A percentile compares a stretch with the other conserved stretches of the same genome.
Conservation (phyloP, 2,329 filamentous ascomycete species). For the Alternaria gansuensis region DNA sequence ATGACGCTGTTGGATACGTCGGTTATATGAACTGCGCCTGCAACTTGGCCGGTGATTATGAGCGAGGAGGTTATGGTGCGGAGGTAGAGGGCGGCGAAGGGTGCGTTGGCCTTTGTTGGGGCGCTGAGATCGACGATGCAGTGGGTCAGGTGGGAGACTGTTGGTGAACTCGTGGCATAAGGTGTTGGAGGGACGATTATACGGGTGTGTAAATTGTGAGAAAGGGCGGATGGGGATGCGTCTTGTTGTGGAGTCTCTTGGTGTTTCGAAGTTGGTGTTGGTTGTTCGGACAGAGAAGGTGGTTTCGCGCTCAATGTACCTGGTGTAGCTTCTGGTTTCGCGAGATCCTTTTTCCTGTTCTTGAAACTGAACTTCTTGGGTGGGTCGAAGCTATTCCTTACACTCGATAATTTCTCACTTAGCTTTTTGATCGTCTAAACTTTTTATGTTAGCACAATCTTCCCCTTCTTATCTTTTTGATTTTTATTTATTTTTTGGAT, state of each 20-base stretch:
- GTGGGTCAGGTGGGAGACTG: constrained; percentile 71
- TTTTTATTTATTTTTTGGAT: constrained; percentile 73
- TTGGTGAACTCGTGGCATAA: constrained; percentile 75
- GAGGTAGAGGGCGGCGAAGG: constrained; percentile 74
- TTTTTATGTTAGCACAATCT: constrained; percentile 55
- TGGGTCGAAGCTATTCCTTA: constrained; percentile 70
- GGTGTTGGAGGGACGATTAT: constrained; percentile 78
- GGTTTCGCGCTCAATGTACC: neutral
- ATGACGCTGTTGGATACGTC: constrained; percentile 76
- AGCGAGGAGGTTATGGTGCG: constrained; percentile 75
- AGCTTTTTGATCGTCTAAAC: constrained; percentile 78
- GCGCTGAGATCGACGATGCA: constrained; percentile 85
- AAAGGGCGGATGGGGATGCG: neutral
- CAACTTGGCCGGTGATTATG: constrained; percentile 79
- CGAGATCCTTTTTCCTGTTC: constrained; percentile 61
- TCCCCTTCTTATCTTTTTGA: constrained; percentile 72
- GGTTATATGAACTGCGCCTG: constrained; percentile 85
- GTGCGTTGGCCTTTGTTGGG: constrained; percentile 59
- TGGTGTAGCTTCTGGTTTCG: constrained; percentile 28
- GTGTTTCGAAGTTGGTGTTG: constrained; percentile 41
- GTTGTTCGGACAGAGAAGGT: neutral
- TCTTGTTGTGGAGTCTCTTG: constrained; percentile 16
- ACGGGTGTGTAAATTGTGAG: constrained; percentile 58
- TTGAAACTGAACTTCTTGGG: constrained; percentile 88
- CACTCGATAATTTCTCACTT: constrained; percentile 78